phyloP scores from a whole-genome alignment of 495 filamentous ascomycete species.

The Penicillium daleae region DNA sequence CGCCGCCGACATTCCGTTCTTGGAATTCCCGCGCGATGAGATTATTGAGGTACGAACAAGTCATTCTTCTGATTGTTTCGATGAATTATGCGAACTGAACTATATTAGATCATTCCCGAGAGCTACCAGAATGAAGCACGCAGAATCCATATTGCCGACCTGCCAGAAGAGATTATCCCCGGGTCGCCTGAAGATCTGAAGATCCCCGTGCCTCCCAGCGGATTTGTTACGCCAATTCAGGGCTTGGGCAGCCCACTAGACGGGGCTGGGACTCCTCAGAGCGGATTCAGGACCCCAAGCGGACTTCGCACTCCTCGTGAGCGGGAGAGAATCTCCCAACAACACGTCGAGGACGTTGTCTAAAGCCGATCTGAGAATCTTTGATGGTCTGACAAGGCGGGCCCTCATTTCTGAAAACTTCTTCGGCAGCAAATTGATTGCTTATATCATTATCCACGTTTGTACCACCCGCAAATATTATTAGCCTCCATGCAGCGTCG shows the following conservation, averaged over 20 bases:
- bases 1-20: conserved; percentile 90
- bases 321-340: conserved; percentile 51
- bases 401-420: not conserved
- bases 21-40: conserved; percentile 94
- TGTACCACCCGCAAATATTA: conserved; percentile 3
- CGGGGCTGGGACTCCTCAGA: conserved; percentile 48
- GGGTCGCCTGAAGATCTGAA: conserved; percentile 81
- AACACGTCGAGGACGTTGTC: conserved; percentile 55
- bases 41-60: conserved; percentile 76
- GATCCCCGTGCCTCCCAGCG: conserved; percentile 73
- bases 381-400: not conserved
- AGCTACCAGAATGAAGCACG: conserved; percentile 95
- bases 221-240: conserved; percentile 52
- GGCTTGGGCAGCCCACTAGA: conserved; percentile 53
- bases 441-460: not conserved
- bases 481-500: conserved; percentile 93
- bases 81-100: conserved; percentile 21
- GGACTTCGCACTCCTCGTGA: conserved; percentile 49
- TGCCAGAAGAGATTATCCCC: conserved; percentile 65
- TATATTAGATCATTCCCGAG: conserved; percentile 81
- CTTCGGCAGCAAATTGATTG: conserved; percentile 2
- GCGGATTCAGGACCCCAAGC: conserved; percentile 38
- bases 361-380: conserved; percentile 18
- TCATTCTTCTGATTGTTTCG: conserved; percentile 19
- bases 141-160: conserved; percentile 75